phyloP scores from a whole-genome alignment of 2,329 filamentous ascomycete species.

The Scytalidium sp. region DNA sequence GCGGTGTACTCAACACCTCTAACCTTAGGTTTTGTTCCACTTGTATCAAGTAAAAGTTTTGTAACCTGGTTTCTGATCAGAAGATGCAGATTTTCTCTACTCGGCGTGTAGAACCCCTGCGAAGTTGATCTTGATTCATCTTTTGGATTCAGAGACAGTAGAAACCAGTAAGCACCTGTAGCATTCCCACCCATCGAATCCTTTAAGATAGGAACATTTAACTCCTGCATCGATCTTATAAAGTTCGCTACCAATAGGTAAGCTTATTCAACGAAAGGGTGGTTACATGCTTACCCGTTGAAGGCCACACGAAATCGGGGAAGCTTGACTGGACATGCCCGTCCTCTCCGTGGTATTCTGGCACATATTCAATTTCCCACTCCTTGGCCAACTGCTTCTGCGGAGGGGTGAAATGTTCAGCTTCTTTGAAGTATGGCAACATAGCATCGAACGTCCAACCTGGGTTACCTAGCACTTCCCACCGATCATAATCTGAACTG shows the following conservation, averaged over 20 bases:
- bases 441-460: conserved; percentile 42
- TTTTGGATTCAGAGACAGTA: conserved; percentile 22
- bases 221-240: conserved; percentile 29
- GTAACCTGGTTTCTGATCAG: conserved; percentile 10
- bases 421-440: conserved; percentile 39
- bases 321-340: conserved; percentile 37
- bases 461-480: conserved; percentile 41
- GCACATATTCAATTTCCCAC: conserved; percentile 32
- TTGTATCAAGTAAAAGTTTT: conserved; percentile 21
- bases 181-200: conserved; percentile 34
- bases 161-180: conserved; percentile 35
- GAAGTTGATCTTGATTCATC: conserved; percentile 34
- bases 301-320: conserved; percentile 34
- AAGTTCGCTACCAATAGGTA: conserved; percentile 7
- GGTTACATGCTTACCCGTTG: conserved; percentile 22
- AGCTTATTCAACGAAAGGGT: not conserved
- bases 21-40: not conserved
- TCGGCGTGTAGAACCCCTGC: conserved; percentile 31
- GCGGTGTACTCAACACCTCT: conserved; percentile 3
- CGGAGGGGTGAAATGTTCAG: conserved; percentile 33
- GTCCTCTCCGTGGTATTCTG: conserved; percentile 28
- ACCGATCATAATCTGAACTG: conserved; percentile 39
- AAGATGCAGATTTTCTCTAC: conserved; percentile 19
- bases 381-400: conserved; percentile 25
- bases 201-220: conserved; percentile 32